Evolutionary conservation across 2,329 filamentous ascomycete species (phyloP), one percentile per base, ranked within the genome.

Genomic region (Pestalotiopsis sp.): DNA sequence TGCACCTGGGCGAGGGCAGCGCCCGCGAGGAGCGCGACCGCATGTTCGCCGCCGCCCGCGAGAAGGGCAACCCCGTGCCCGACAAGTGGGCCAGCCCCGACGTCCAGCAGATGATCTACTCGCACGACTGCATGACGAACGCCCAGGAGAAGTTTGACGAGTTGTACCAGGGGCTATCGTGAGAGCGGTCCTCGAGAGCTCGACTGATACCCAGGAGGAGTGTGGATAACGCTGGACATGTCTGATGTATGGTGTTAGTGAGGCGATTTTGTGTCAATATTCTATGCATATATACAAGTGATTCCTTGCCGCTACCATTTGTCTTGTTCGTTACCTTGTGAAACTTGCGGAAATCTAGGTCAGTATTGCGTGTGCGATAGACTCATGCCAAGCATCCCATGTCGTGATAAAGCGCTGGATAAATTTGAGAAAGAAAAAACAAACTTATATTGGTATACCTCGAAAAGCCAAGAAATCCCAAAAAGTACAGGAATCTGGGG

Each of bases 41-140:
- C 67, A 82, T 83, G 79, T 88, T 90, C 76, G 85, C 83, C 57
- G 81, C 85, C 66, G 82, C 87, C 70, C 83, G 82, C 71, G 75
- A 81, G 72, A 85, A 84, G 75, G 83, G 79, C 70, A 84, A 77
- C 66, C 80, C 80, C 68, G 86, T 86, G 69, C 89, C 89, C 2
- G 90, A 92, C 79, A 92, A 91, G 81, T 92, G 90, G 90, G 89
- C 89, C 3, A 91, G 90, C 77, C 89, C 89, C 11, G 90, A 92
- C 74, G 88, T 92, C 57, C 90, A 92, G 79, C 84, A 86, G 78
- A 86, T 87, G 84, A 87, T 92, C 70, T 92, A 92, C 78, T 85
- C 86, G 12, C 84, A 90, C 74, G 89, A 92, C 78, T 90, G 89
- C 74, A 83, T 87, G 64, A 79, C 83, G 73, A 85, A 88, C 67